phyloP scores from a whole-genome alignment of 192 early-diverging fungal species.

The Helicostylum pulchrum region DNA sequence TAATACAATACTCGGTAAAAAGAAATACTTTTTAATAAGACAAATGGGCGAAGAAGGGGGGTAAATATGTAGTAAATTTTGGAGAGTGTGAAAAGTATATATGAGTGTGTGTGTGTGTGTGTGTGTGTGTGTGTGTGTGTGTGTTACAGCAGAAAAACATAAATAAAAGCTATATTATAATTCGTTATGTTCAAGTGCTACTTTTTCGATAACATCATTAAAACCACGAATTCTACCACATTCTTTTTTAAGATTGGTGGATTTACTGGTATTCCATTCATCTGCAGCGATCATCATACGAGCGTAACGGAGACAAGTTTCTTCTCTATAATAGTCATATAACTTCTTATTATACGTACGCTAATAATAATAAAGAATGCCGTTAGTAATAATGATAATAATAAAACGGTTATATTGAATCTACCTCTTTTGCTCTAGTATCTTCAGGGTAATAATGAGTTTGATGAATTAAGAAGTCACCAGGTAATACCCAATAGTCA shows the following conservation, averaged over 20 bases:
- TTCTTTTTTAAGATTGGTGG: slow-evolving; percentile 45
- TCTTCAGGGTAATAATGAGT: slow-evolving; percentile 49
- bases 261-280: slow-evolving; percentile 42
- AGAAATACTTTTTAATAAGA: background rate
- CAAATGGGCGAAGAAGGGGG: no score
- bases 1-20: no score
- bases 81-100: no score
- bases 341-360: slow-evolving; percentile 55
- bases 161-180: background rate
- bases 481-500: slow-evolving; percentile 49
- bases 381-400: background rate
- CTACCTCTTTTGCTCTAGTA: slow-evolving; percentile 50
- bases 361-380: slow-evolving; percentile 16
- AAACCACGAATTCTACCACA: slow-evolving; percentile 53
- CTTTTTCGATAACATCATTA: slow-evolving; percentile 38
- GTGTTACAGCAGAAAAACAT: no score
- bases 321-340: slow-evolving; percentile 55
- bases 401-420: background rate
- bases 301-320: slow-evolving; percentile 49
- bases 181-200: slow-evolving; percentile 4
- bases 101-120: no score
- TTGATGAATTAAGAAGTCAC: slow-evolving; percentile 55
- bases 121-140: no score
- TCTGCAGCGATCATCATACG: slow-evolving; percentile 39
- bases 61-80: no score